Evolutionary conservation across 805 yeast species (phyloP).

Genomic region (Citeromyces nyonsensis): DNA sequence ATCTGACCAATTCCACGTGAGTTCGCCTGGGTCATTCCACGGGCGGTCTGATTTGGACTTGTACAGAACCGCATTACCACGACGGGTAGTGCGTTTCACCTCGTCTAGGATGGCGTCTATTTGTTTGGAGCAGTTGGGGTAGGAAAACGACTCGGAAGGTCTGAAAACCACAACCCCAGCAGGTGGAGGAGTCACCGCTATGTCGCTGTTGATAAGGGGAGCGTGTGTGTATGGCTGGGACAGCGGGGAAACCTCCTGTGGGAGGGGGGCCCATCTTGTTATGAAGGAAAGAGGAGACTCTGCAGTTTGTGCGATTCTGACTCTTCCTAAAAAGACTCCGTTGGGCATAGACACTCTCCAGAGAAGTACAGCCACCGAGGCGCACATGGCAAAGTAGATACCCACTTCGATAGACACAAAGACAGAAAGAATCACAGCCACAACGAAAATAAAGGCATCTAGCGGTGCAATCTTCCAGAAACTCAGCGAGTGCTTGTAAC

Average conservation of each 20-base stretch:
- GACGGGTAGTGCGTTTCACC: constrained; percentile 41
- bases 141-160: constrained; percentile 67
- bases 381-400: constrained; percentile 80
- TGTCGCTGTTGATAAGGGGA: constrained; percentile 29
- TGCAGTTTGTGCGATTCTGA: constrained; percentile 51
- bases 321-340: constrained; percentile 72
- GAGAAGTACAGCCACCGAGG: constrained; percentile 61
- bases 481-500: constrained; percentile 48
- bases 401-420: constrained; percentile 77
- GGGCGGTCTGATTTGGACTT: constrained; percentile 48
- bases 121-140: constrained; percentile 68
- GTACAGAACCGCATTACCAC: constrained; percentile 31
- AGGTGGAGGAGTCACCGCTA: constrained; percentile 64
- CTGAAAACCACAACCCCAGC: constrained; percentile 83
- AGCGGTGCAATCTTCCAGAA: constrained; percentile 64
- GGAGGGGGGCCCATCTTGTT: constrained; percentile 58
- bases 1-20: constrained; percentile 9
- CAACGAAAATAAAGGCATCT: constrained; percentile 58
- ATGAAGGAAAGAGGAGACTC: constrained; percentile 15
- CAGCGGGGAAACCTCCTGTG: constrained; percentile 10
- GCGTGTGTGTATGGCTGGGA: constrained; percentile 14
- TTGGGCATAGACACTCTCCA: constrained; percentile 68
- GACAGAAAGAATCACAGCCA: constrained; percentile 61
- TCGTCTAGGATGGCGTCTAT: constrained; percentile 55
- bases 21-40: constrained; percentile 83